These are phyloP conservation scores for Trichopus zeylanicus DNA, from an alignment of 116 monocot species.

Conservation along the genomic window DNA sequence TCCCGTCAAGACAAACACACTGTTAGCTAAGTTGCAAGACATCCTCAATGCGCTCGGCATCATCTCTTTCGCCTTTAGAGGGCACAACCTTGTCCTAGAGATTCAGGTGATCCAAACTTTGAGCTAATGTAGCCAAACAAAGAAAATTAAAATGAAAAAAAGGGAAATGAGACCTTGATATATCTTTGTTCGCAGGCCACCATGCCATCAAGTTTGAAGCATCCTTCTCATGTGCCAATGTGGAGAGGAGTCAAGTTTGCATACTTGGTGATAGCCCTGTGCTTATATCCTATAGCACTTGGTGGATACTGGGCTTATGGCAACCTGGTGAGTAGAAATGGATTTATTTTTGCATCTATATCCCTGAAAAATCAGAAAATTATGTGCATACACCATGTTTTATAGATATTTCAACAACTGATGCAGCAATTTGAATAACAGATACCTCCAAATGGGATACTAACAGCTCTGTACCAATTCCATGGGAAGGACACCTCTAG, in stretches of 20 bases:
- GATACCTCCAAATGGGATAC: constrained; percentile 70
- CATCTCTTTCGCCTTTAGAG: constrained; percentile 82
- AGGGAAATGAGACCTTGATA: not conserved
- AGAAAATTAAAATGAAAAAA: no score
- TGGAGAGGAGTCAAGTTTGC: constrained; percentile 79
- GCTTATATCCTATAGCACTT: constrained; percentile 62
- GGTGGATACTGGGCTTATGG: constrained; percentile 93
- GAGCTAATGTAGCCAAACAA: no score
- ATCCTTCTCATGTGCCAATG: constrained; percentile 75
- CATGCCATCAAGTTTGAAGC: constrained; percentile 78
- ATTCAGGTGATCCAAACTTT: constrained; percentile 58
- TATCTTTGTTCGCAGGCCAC: constrained; percentile 37
- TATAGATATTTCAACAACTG: no score
- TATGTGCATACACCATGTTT: no score
- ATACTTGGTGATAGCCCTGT: constrained; percentile 43
- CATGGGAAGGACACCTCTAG: constrained; percentile 49
- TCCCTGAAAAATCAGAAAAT: no score
- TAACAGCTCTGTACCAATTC: constrained; percentile 50
- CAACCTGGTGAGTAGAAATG: constrained; percentile 37
- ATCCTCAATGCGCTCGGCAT: constrained; percentile 73
- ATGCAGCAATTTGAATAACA: constrained; percentile 4
- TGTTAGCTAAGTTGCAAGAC: constrained; percentile 15
- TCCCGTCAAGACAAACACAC: constrained; percentile 11
- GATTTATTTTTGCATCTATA: no score
- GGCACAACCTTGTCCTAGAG: constrained; percentile 77